phyloP scores from a whole-genome alignment of 2,329 filamentous ascomycete genomes.

The Endoconidiophora laricicola region DNA sequence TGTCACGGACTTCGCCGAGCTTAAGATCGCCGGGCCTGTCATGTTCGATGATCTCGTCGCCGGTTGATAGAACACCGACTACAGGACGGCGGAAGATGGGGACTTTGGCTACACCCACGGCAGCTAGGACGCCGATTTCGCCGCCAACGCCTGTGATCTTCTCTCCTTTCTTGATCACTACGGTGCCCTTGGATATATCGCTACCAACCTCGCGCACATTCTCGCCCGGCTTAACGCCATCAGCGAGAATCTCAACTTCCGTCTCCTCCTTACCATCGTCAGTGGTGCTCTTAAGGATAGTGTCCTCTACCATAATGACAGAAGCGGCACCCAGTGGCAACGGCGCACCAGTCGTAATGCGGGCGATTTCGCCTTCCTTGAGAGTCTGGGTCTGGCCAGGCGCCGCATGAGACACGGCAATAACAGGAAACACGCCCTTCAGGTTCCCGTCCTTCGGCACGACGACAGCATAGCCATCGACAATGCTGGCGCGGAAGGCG shows the following conservation, averaged over 20 bases:
- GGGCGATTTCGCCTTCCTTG: slow-evolving; percentile 58
- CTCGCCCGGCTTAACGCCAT: slow-evolving; percentile 57
- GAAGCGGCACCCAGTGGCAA: slow-evolving; percentile 76
- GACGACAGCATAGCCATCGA: slow-evolving; percentile 86
- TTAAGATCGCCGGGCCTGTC: slow-evolving; percentile 43
- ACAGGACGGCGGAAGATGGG: slow-evolving; percentile 59
- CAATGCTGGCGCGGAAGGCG: slow-evolving; percentile 87
- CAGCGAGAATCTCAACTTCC: slow-evolving; percentile 71
- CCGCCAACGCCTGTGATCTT: slow-evolving; percentile 76
- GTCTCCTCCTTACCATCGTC: slow-evolving; percentile 72
- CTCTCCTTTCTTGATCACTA: slow-evolving; percentile 61
- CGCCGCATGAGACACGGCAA: slow-evolving; percentile 71
- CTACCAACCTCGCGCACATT: slow-evolving; percentile 87
- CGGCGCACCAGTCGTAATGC: slow-evolving; percentile 90
- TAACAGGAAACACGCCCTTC: slow-evolving; percentile 72
- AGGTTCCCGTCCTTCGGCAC: slow-evolving; percentile 44
- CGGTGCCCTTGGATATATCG: slow-evolving; percentile 54
- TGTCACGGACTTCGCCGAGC: slow-evolving; percentile 80
- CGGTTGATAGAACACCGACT: slow-evolving; percentile 79
- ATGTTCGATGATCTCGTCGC: slow-evolving; percentile 80
- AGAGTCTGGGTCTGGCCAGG: slow-evolving; percentile 47
- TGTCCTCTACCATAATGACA: slow-evolving; percentile 89
- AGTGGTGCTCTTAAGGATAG: slow-evolving; percentile 55
- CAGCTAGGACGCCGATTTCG: slow-evolving; percentile 77
- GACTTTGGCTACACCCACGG: slow-evolving; percentile 59